Conservation (phyloP, 495 filamentous ascomycete species). For the Neurospora sp. region DNA sequence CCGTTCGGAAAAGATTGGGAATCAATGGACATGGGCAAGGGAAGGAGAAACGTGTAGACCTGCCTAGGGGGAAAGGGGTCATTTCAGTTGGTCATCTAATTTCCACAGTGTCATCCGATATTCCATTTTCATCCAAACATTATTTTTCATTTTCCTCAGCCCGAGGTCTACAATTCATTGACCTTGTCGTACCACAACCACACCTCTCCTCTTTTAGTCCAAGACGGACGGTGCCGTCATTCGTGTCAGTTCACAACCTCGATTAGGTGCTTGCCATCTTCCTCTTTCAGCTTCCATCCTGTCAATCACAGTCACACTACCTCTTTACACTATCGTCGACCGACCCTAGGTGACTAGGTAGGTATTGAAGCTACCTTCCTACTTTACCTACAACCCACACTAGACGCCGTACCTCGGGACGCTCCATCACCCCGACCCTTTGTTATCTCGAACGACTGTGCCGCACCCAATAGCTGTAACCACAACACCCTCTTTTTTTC, state of each 20-base stretch:
- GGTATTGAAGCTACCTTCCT: background rate
- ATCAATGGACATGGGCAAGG: background rate
- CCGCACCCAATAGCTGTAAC: background rate
- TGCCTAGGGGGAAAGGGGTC: background rate
- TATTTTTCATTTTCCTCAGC: background rate
- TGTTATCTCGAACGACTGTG: background rate
- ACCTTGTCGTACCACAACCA: background rate
- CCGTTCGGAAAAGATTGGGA: background rate
- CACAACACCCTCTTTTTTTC: background rate
- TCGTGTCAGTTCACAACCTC: background rate
- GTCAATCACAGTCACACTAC: background rate
- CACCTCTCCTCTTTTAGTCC: background rate
- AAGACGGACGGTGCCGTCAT: background rate
- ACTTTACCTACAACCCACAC: background rate
- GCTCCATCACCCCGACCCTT: background rate
- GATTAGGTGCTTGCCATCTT: background rate
- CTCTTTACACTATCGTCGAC: background rate
- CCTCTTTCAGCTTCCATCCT: background rate
- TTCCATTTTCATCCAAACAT: background rate
- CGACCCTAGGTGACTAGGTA: background rate
- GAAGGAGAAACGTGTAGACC: background rate
- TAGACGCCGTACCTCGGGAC: background rate
- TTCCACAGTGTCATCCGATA: background rate
- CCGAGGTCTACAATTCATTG: background rate
- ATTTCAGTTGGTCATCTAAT: background rate